Percentiles rank a stretch among this genome's conserved stretches.
Evolutionary conservation across 2,329 filamentous ascomycete species (phyloP).

Genomic region (Penicillium sclerotigenum): DNA sequence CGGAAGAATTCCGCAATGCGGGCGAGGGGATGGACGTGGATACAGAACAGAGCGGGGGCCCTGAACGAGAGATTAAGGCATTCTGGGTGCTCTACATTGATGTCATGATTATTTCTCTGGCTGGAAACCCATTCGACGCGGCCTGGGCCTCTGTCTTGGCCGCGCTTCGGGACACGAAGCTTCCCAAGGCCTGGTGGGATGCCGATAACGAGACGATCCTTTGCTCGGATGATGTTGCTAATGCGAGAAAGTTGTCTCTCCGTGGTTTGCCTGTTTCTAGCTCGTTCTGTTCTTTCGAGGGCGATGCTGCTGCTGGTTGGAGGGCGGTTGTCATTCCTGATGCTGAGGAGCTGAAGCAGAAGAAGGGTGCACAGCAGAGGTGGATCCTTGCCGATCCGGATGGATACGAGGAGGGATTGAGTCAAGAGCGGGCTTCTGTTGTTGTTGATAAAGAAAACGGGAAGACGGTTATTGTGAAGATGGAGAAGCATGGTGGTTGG

Average conservation of each 20-base stretch:
- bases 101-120: conserved; percentile 87
- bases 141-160: conserved; percentile 83
- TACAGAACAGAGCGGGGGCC: conserved; percentile 38
- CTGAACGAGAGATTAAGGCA: conserved; percentile 61
- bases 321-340: conserved; percentile 37
- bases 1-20: conserved; percentile 34
- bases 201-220: conserved; percentile 73
- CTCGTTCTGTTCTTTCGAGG: conserved; percentile 75
- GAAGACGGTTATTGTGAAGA: conserved; percentile 56
- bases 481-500: conserved; percentile 82
- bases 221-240: conserved; percentile 61
- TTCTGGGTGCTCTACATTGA: conserved; percentile 97
- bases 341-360: conserved; percentile 42
- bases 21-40: conserved; percentile 50
- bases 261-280: conserved; percentile 69
- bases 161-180: conserved; percentile 70
- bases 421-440: conserved; percentile 76
- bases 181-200: conserved; percentile 82
- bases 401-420: conserved; percentile 80
- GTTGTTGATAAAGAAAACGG: conserved; percentile 63
- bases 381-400: conserved; percentile 90
- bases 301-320: conserved; percentile 46
- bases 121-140: conserved; percentile 87
- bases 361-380: conserved; percentile 33
- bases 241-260: conserved; percentile 58